Base-by-base conservation (phyloP, 2,329 filamentous ascomycete species). In the Canariomyces notabilis region DNA sequence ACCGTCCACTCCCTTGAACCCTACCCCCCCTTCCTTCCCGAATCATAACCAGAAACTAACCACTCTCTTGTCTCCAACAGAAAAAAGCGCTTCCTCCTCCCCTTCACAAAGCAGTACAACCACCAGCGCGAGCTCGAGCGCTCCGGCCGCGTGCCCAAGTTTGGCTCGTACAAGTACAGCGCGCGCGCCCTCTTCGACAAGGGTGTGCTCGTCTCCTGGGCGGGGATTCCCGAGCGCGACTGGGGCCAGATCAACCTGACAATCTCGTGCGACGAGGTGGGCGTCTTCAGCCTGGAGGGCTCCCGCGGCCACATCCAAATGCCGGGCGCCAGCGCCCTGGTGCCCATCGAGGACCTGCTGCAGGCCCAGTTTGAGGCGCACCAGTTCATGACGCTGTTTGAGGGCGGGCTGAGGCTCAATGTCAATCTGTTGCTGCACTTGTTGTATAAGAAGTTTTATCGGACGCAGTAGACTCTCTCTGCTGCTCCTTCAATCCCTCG, bases 371-470 rank as follows among this genome's bases (percentile, higher is more conserved):
- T 96, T 65, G 93, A 97, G 68, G 89, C 93, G 57, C 87, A 89
- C 59, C 89, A 96, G 69, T 95, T 95, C 66, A 90, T 97, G 80
- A 89, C 88, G 61, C 75, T 97, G 50, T 98, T 98, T 61, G 89
- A 94, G 64, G 83, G 84, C 44, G 79, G 77, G 53, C 75, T 96
- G 63, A 84, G 86, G 68, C 78, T 98, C 61, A 97, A 97, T 67
- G 93, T 98, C 61, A 98, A 98, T 72, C 68, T 98, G 62, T 81
- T 98, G 70, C 75, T 98, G 74, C 93, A 98, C 76, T 74, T 97
- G 67, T 79, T 98, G 57, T 97, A 97, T 75, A 95, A 94, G 79
- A 98, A 98, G 76, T 98, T 98, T 68, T 98, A 98, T 65, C 73
- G 81, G 51, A 84, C 82, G 50, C 80, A 83, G 60, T 82, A 70